Percentiles rank a stretch among this genome's conserved stretches.
phyloP scores from a whole-genome alignment of 148 eudicot genomes.

The Heliosperma pusillum region DNA sequence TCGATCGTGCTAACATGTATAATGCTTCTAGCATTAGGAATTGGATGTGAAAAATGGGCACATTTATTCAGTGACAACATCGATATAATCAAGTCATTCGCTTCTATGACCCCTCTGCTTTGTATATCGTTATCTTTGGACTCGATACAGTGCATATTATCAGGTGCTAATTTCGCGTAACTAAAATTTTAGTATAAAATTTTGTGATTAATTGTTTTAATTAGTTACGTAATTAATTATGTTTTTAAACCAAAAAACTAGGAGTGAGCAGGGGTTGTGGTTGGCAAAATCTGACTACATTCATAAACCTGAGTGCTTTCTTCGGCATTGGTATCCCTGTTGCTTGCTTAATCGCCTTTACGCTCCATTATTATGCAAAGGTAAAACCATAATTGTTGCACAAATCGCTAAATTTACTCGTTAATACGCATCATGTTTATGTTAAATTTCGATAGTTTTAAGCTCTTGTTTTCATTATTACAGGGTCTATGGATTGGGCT shows the following conservation, averaged over 20 bases:
- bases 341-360: slow-evolving; percentile 50
- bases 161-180: slow-evolving; percentile 45
- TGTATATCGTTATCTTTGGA: slow-evolving; percentile 47
- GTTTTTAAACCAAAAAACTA: slow-evolving; percentile 11
- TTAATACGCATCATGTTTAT: not conserved
- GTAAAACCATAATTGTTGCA: slow-evolving; percentile 17
- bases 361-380: slow-evolving; percentile 45
- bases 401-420: not conserved
- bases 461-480: not conserved
- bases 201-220: not conserved
- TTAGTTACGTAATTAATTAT: not conserved
- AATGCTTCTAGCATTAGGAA: slow-evolving; percentile 41
- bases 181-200: no score
- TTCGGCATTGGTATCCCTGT: slow-evolving; percentile 71
- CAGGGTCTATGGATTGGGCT: slow-evolving; percentile 32
- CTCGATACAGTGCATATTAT: slow-evolving; percentile 66
- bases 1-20: slow-evolving; percentile 42
- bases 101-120: slow-evolving; percentile 62
- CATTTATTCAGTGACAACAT: slow-evolving; percentile 52
- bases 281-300: slow-evolving; percentile 69
- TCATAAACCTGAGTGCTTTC: slow-evolving; percentile 52
- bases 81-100: slow-evolving; percentile 38
- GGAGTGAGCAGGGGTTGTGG: slow-evolving; percentile 88
- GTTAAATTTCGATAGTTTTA: not conserved
- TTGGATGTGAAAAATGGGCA: slow-evolving; percentile 68